Evolutionary conservation across 2,329 filamentous ascomycete species (phyloP).

Genomic region (Chalaropsis ovoidea): DNA sequence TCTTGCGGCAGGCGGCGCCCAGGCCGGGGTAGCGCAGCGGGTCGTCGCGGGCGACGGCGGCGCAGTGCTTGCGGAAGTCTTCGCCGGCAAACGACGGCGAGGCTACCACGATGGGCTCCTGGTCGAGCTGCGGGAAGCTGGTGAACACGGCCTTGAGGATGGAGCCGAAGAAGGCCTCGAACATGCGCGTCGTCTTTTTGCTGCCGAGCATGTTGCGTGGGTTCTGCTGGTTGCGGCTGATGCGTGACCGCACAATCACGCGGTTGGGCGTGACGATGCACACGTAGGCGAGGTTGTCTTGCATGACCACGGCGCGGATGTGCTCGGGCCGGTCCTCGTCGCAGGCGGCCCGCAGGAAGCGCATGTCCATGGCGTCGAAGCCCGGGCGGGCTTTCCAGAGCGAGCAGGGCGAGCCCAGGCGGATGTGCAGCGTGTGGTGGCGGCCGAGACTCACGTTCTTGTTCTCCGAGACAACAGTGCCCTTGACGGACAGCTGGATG

Average conservation of each 20-base stretch:
- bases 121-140: constrained; percentile 69
- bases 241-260: constrained; percentile 59
- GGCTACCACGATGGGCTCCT: constrained; percentile 69
- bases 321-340: constrained; percentile 70
- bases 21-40: constrained; percentile 54
- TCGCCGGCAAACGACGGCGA: constrained; percentile 80
- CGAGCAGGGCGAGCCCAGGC: constrained; percentile 78
- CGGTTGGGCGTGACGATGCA: constrained; percentile 73
- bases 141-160: constrained; percentile 51
- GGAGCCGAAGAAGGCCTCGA: constrained; percentile 17
- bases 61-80: constrained; percentile 67
- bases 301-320: constrained; percentile 84
- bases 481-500: constrained; percentile 47
- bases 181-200: constrained; percentile 34
- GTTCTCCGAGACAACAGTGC: constrained; percentile 45
- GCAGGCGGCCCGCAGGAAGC: constrained; percentile 67
- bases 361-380: constrained; percentile 83
- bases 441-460: constrained; percentile 44
- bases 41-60: constrained; percentile 36
- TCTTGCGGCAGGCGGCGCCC: constrained; percentile 48
- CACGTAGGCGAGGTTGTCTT: constrained; percentile 75
- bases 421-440: constrained; percentile 62
- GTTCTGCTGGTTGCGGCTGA: constrained; percentile 52
- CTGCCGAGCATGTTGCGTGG: constrained; percentile 39
- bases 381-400: constrained; percentile 66